These are phyloP conservation scores for Catharanthus roseus DNA, from an alignment of 257 asterid species.

Conservation along the genomic window DNA sequence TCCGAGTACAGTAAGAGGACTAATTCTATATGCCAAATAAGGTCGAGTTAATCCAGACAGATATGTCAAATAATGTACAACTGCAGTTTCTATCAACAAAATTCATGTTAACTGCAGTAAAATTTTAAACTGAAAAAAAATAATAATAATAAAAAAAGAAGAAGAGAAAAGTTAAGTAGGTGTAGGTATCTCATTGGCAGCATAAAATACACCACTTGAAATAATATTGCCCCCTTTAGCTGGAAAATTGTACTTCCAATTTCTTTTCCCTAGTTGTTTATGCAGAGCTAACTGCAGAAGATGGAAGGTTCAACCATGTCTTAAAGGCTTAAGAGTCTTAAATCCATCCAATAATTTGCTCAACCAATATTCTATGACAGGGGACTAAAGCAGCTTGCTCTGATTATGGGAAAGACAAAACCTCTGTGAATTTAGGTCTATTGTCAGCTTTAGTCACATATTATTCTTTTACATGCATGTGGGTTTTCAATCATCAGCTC, in stretches of 20 bases:
- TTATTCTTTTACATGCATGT: not conserved
- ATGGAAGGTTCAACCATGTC: not conserved
- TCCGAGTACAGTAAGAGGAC: not conserved
- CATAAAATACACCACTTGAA: not conserved
- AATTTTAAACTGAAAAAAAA: too few species aligned
- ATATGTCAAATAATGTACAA: not conserved
- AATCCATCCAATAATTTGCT: not conserved
- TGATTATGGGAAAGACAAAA: not conserved
- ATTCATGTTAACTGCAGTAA: not conserved
- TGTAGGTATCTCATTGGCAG: not conserved
- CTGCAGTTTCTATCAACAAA: not conserved
- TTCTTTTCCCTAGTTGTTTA: not conserved
- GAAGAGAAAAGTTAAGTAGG: too few species aligned
- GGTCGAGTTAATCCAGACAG: not conserved
- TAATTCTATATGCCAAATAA: too few species aligned
- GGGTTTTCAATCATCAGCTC: not conserved
- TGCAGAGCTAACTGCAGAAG: not conserved
- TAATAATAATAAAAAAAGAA: not conserved
- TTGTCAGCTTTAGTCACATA: not conserved
- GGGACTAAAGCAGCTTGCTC: not conserved
- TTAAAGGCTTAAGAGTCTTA: not conserved
- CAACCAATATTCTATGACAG: not conserved
- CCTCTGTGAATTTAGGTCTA: not conserved
- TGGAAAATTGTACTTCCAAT: not conserved
- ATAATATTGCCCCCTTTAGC: not conserved